Conservation (phyloP, 805 yeast species). For the Sugiyamaella chiloensis region DNA sequence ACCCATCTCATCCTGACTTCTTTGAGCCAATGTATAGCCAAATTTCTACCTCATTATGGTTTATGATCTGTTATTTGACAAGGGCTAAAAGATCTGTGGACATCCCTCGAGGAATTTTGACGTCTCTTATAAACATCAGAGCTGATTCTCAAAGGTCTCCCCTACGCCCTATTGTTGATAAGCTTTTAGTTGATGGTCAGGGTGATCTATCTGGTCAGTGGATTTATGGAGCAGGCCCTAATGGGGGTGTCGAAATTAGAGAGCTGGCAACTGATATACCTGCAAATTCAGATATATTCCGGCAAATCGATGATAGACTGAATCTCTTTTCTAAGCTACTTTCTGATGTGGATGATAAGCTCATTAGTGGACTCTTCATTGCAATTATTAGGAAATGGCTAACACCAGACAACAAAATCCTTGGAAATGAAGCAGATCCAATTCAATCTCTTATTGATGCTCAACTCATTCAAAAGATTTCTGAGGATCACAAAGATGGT, state of each 20-base stretch:
- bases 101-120: slow-evolving; percentile 10
- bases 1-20: slow-evolving; percentile 13
- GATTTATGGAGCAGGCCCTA: slow-evolving; percentile 27
- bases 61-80: slow-evolving; percentile 20
- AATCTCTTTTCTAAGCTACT: slow-evolving; percentile 45
- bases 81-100: slow-evolving; percentile 20
- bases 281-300: slow-evolving; percentile 33
- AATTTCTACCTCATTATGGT: slow-evolving; percentile 24
- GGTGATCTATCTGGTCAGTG: slow-evolving; percentile 29
- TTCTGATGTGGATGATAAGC: slow-evolving; percentile 46
- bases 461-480: slow-evolving; percentile 60
- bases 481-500: slow-evolving; percentile 54
- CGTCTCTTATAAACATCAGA: slow-evolving; percentile 10
- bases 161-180: not conserved
- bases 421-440: slow-evolving; percentile 44
- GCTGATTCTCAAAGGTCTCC: not conserved
- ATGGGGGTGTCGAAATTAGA: slow-evolving; percentile 31
- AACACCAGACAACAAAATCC: slow-evolving; percentile 1
- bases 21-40: slow-evolving; percentile 8
- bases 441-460: slow-evolving; percentile 55
- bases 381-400: slow-evolving; percentile 62
- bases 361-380: slow-evolving; percentile 47
- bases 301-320: slow-evolving; percentile 43
- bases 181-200: not conserved
- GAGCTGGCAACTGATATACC: slow-evolving; percentile 3